Conservation (phyloP, 768 basidiomycete genomes). For the Mycena capillaripes region DNA sequence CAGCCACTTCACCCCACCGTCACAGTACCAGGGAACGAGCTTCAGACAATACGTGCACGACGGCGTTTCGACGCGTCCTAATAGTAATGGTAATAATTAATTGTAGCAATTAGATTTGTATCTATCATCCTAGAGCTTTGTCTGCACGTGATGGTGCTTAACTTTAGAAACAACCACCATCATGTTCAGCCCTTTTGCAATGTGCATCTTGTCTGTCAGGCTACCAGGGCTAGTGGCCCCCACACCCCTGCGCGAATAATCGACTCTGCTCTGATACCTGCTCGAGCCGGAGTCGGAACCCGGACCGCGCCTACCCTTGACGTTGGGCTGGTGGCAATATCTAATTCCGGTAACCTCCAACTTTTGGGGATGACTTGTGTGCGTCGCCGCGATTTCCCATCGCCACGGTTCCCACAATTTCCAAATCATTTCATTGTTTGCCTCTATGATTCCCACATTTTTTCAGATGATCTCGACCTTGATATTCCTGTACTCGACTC, state of each 20-base stretch:
- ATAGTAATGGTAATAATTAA: not conserved
- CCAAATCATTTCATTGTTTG: not conserved
- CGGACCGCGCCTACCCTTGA: too few species aligned
- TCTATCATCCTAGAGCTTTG: not conserved
- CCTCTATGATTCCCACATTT: too few species aligned
- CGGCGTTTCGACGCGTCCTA: conserved; percentile 22
- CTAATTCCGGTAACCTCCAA: not conserved
- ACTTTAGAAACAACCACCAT: not conserved
- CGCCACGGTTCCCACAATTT: not conserved
- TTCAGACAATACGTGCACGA: conserved; percentile 38
- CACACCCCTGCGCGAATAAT: too few species aligned
- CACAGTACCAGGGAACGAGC: conserved; percentile 38
- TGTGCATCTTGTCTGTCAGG: too few species aligned
- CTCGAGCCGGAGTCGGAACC: too few species aligned
- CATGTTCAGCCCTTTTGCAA: too few species aligned
- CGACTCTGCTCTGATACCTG: too few species aligned
- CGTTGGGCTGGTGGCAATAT: too few species aligned
- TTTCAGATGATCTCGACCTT: too few species aligned
- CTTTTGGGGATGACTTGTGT: not conserved
- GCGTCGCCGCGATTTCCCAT: not conserved
- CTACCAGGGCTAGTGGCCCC: too few species aligned
- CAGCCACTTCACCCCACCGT: conserved; percentile 37
- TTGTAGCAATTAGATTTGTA: conserved; percentile 4
- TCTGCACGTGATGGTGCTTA: not conserved
- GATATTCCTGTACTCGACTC: too few species aligned